Conservation (phyloP, 352 stramenopile genomes). For the Globisporangium polare region DNA sequence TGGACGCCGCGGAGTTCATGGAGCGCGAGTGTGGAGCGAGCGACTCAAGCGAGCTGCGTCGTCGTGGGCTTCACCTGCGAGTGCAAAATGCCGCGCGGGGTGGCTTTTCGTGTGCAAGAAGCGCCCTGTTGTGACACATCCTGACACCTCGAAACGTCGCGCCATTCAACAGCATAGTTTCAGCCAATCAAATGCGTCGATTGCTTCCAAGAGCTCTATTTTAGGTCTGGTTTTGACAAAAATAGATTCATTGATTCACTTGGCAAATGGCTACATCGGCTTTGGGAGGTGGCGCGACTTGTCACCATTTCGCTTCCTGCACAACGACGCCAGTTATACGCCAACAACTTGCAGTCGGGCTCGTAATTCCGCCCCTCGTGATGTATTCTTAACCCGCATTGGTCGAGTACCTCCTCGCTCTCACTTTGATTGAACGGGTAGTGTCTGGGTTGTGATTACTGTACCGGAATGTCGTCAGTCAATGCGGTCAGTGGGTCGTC, state of each 20-base stretch:
- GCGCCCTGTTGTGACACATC: conserved; percentile 2
- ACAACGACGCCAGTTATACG: too few species aligned
- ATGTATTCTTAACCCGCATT: too few species aligned
- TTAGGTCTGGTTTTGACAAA: not conserved
- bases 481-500: conserved; percentile 8
- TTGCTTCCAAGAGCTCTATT: not conserved
- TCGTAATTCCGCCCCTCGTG: too few species aligned
- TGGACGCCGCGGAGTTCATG: conserved; percentile 18
- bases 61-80: not conserved
- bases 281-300: too few species aligned
- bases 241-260: not conserved
- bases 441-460: not conserved
- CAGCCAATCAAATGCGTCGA: conserved; percentile 11
- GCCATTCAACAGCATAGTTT: not conserved
- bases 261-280: not conserved
- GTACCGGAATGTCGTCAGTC: not conserved
- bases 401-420: too few species aligned
- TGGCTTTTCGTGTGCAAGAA: not conserved
- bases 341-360: not conserved
- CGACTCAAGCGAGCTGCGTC: not conserved
- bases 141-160: not conserved
- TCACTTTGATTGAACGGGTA: too few species aligned
- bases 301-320: too few species aligned
- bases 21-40: not conserved
- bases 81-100: not conserved